Conservation (phyloP, 352 stramenopile species). For the Blastocystis hominis region DNA sequence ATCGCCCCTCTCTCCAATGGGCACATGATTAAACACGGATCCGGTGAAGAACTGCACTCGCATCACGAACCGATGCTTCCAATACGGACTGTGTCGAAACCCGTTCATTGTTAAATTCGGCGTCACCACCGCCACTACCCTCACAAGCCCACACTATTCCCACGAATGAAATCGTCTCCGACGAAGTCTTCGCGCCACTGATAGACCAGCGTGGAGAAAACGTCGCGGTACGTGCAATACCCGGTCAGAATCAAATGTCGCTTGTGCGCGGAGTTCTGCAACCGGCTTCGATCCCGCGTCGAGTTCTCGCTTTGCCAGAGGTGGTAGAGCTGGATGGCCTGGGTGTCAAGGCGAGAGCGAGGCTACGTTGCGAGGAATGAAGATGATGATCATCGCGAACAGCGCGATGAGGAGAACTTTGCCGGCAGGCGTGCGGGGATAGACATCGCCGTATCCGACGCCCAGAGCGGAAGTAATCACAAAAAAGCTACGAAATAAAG, state of each 20-base stretch:
- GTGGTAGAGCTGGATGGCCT: background rate
- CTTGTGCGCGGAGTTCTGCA: constrained; percentile 31
- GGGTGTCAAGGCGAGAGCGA: background rate
- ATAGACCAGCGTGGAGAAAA: background rate
- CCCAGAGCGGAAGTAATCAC: constrained; percentile 5
- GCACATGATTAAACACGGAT: constrained; percentile 40
- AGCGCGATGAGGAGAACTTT: constrained; percentile 14
- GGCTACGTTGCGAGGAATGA: constrained; percentile 10
- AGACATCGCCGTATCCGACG: constrained; percentile 8
- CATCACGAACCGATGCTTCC: constrained; percentile 52
- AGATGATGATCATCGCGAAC: constrained; percentile 20
- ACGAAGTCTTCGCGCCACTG: constrained; percentile 49
- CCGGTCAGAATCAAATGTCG: constrained; percentile 17
- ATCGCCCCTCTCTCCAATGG: background rate
- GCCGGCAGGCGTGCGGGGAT: background rate
- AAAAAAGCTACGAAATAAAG: constrained; percentile 5
- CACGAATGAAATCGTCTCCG: constrained; percentile 27
- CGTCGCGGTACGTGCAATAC: constrained; percentile 18
- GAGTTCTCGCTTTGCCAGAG: background rate
- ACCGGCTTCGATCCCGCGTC: background rate
- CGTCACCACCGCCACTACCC: constrained; percentile 8
- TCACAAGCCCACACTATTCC: background rate
- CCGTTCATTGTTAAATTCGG: constrained; percentile 14
- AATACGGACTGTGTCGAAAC: constrained; percentile 15
- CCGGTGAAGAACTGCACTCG: constrained; percentile 44